Percentiles rank a stretch among this genome's conserved stretches.
phyloP scores from a whole-genome alignment of 306 rosid genomes.

The Astragalus membranaceus region DNA sequence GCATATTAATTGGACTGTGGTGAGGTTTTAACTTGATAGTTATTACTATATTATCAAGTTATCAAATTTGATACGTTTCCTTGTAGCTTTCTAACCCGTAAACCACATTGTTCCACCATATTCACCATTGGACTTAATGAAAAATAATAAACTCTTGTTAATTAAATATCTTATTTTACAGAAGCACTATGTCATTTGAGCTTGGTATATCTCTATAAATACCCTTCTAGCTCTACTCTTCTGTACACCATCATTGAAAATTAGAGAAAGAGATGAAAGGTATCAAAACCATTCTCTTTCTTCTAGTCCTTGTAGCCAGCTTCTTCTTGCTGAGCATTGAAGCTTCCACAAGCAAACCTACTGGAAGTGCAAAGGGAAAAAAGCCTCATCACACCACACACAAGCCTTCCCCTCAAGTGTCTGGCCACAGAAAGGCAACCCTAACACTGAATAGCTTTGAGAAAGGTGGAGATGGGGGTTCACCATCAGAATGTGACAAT shows the following conservation, averaged over 20 bases:
- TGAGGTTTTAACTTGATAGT: not conserved
- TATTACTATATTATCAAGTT: not conserved
- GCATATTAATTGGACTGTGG: not conserved
- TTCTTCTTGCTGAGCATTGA: not conserved
- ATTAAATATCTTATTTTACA: not conserved
- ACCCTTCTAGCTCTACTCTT: not conserved
- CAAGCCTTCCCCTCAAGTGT: conserved; percentile 30
- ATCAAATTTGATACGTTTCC: not conserved
- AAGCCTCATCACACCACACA: conserved; percentile 2
- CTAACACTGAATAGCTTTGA: conserved; percentile 45
- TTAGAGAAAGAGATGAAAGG: not conserved
- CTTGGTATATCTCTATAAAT: conserved; percentile 14
- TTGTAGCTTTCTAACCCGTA: not conserved
- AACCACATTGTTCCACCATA: not conserved
- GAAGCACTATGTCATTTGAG: not conserved
- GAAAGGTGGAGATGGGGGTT: conserved; percentile 28
- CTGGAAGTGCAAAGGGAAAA: conserved; percentile 20
- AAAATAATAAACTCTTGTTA: not conserved
- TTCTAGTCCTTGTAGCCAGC: not conserved
- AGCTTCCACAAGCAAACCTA: not conserved
- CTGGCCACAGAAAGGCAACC: conserved; percentile 22
- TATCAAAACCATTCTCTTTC: not conserved
- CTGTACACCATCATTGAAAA: not conserved
- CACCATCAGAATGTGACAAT: conserved; percentile 1
- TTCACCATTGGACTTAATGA: not conserved